Evolutionary conservation across 2,329 filamentous ascomycete genomes (phyloP).

Genomic region (Fusarium albidum): DNA sequence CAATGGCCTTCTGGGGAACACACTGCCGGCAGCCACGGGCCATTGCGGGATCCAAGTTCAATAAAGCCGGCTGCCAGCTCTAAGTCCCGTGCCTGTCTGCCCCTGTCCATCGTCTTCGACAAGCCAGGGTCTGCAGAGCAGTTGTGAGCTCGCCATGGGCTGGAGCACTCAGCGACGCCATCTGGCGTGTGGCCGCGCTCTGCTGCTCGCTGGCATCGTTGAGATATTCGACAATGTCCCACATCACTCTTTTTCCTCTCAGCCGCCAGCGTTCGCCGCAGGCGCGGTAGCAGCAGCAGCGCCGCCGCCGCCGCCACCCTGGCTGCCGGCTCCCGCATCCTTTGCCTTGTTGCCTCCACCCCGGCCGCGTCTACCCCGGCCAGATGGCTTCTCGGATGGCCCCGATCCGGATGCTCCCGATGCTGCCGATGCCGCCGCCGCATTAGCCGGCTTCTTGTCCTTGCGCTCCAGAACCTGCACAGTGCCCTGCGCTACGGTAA

Average conservation of each 20-base stretch:
- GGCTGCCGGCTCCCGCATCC: conserved; percentile 27
- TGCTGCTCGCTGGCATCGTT: conserved; percentile 17
- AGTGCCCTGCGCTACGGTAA: conserved; percentile 83
- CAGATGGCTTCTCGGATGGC: conserved; percentile 42
- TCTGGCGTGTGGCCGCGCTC: conserved; percentile 6
- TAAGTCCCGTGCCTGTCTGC: background rate
- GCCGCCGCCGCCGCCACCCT: background rate
- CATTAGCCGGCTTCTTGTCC: conserved; percentile 57
- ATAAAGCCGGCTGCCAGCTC: background rate
- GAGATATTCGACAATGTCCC: conserved; percentile 26
- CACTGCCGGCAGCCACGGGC: conserved; percentile 2
- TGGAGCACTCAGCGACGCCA: conserved; percentile 17
- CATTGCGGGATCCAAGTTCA: conserved; percentile 9
- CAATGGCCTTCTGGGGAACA: background rate
- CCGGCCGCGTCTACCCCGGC: conserved; percentile 45
- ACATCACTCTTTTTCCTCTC: conserved; percentile 8
- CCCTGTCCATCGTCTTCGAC: conserved; percentile 16
- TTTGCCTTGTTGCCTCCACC: conserved; percentile 43
- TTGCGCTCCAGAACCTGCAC: conserved; percentile 89
- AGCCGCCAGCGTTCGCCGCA: conserved; percentile 30
- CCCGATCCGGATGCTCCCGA: conserved; percentile 25
- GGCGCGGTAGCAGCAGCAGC: conserved; percentile 2
- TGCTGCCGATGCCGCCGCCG: conserved; percentile 19
- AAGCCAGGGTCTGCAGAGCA: conserved; percentile 16
- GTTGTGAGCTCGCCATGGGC: conserved; percentile 1